Evolutionary conservation across 352 stramenopile genomes (phyloP), one percentile per base, ranked within the genome.

Genomic region (Pythium folliculosum): DNA sequence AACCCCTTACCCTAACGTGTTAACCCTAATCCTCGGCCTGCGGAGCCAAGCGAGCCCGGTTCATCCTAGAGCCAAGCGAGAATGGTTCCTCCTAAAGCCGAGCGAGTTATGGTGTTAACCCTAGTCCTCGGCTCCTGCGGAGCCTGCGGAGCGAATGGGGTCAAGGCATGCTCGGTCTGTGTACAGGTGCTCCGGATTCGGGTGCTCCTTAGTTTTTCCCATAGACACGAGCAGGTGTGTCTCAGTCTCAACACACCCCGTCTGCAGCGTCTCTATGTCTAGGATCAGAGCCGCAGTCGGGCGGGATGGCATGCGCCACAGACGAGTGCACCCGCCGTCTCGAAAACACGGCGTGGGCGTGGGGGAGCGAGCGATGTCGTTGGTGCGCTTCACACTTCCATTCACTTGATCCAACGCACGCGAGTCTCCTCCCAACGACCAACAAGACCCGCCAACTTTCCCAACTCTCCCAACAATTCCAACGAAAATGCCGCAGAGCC

Each of bases 401-500:
- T 44, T 62, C 43, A 44, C 55, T 48, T 38, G 37, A 49, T 60
- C 32, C 38, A 44, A 17, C 55, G 4, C 38, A 62, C 13, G 27
- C 22, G 23, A 47, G 14, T 32, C 12, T 49, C 16, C 37, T 61
- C 9, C 47, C 53, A 60, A 60, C 8, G 27, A 32, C 27, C 27
- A 54, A 54, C 22, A 54, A 54, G 22, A 54, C 21, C 27, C 27
- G 27, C 27, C 27, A 32, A 2, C 27, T 5, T 5, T 32, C n/a
- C 53, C 21, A 67, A 58, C 37, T 1, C 19, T 56, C 47, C 13
- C 8, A 40, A 12, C 47, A 16, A 70, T 40, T 10, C 27, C 5
- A 61, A 65, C 38, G 19, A 94, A 10, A 13, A 47, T 95, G 87
- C 81, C 87, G 43, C 75, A 88, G 61, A 93, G 84, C 72, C 87